phyloP scores from a whole-genome alignment of 768 basidiomycete genomes.

The Dentipellis sp. region DNA sequence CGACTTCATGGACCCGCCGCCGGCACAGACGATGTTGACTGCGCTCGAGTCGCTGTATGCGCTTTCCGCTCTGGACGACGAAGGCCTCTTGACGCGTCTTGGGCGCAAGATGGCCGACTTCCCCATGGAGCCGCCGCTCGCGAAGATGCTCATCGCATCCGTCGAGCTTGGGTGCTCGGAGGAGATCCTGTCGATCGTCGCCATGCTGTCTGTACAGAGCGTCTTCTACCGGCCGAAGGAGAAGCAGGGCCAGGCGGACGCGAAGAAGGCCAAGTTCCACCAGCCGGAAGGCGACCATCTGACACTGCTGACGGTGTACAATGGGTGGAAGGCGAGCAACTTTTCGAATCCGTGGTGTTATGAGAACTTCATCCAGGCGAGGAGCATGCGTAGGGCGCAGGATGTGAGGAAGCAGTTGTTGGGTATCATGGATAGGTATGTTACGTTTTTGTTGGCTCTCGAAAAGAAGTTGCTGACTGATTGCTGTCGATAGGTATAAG shows the following conservation, averaged over 20 bases:
- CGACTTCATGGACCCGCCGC: conserved; percentile 99
- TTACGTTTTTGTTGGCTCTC: conserved; percentile 5
- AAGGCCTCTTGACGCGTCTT: conserved; percentile 87
- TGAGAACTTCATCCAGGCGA: conserved; percentile 96
- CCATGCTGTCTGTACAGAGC: conserved; percentile 93
- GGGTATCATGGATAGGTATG: conserved; percentile 96
- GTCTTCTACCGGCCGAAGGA: conserved; percentile 99
- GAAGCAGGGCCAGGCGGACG: conserved; percentile 98
- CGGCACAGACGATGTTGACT: conserved; percentile 93
- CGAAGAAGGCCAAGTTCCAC: conserved; percentile 99
- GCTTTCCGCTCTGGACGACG: conserved; percentile 91
- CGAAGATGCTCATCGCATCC: conserved; percentile 97
- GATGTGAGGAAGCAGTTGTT: conserved; percentile 96
- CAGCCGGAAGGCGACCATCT: conserved; percentile 97
- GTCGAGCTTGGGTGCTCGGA: conserved; percentile 97
- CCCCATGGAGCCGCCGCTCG: conserved; percentile 92
- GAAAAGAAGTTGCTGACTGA: conserved; percentile 6
- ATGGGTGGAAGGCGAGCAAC: conserved; percentile 94
- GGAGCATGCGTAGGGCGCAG: conserved; percentile 94
- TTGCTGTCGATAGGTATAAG: conserved; percentile 69
- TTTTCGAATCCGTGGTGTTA: conserved; percentile 99
- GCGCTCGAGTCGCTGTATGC: conserved; percentile 93
- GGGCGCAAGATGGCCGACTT: conserved; percentile 99
- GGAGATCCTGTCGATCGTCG: conserved; percentile 93
- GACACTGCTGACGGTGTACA: conserved; percentile 89